Conservation (phyloP, 176 grass and related monocot genomes). For the Saccharum officinarum region DNA sequence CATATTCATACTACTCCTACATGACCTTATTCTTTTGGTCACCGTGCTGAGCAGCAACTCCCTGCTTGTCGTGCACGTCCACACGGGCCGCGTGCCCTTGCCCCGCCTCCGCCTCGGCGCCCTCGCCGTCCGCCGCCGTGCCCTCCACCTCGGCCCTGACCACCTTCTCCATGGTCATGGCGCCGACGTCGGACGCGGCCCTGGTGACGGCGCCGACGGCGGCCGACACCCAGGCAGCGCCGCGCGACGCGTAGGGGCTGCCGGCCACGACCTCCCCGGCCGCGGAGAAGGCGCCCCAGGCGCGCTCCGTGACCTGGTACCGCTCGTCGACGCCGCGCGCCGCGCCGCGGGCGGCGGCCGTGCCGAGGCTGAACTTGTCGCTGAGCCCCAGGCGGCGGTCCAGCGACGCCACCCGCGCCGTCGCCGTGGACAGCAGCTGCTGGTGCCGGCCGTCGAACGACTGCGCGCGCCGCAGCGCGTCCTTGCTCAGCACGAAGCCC, state of each 20-base stretch:
- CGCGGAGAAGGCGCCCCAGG: constrained; percentile 18
- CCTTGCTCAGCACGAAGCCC: constrained; percentile 52
- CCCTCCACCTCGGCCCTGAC: constrained; percentile 19
- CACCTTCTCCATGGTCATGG: constrained; percentile 42
- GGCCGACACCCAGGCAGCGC: constrained; percentile 35
- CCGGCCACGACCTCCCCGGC: constrained; percentile 35
- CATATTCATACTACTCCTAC: not conserved
- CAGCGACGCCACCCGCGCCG: constrained; percentile 37
- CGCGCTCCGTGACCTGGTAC: constrained; percentile 41
- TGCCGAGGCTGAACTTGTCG: constrained; percentile 42
- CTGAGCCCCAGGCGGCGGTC: constrained; percentile 40
- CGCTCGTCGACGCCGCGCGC: constrained; percentile 44
- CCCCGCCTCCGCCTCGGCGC: too few species aligned
- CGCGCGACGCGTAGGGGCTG: constrained; percentile 35
- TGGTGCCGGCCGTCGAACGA: constrained; percentile 47
- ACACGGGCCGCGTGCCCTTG: not conserved
- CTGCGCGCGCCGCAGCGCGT: constrained; percentile 39
- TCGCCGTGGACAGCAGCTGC: constrained; percentile 33
- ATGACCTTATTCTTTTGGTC: not conserved
- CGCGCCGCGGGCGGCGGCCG: constrained; percentile 24
- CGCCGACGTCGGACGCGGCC: constrained; percentile 39
- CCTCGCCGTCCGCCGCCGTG: not conserved
- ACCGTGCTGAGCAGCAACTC: not conserved
- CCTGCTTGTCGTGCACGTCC: not conserved
- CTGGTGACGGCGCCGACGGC: constrained; percentile 21